Evolutionary conservation across 768 basidiomycete genomes (phyloP).

Genomic region (Hypholoma fasciculare): DNA sequence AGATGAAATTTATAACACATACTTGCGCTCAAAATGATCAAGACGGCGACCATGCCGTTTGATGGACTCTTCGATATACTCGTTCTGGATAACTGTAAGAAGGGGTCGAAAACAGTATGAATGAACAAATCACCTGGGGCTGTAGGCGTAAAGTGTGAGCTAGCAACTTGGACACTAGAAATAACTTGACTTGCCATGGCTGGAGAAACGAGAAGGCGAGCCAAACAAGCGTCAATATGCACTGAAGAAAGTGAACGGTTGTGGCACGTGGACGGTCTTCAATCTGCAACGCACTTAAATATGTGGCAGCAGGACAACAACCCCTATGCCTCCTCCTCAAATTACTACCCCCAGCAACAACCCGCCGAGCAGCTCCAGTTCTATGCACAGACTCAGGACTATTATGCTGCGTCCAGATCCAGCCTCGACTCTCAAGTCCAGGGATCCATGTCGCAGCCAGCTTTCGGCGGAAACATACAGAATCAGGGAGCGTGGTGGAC

Average conservation of each 20-base stretch:
- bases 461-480: conserved; percentile 76
- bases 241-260: not conserved
- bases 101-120: not conserved
- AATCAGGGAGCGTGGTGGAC: conserved; percentile 86
- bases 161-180: conserved; percentile 8
- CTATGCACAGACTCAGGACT: conserved; percentile 62
- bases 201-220: conserved; percentile 23
- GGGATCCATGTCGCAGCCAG: conserved; percentile 46
- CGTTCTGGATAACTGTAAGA: conserved; percentile 61
- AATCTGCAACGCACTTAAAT: conserved; percentile 5
- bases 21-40: conserved; percentile 97
- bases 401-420: conserved; percentile 65
- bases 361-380: conserved; percentile 70
- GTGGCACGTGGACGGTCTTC: conserved; percentile 31
- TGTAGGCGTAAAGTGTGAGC: conserved; percentile 26
- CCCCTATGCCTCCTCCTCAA: conserved; percentile 60
- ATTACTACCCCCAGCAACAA: conserved; percentile 52
- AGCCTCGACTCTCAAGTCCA: conserved; percentile 74
- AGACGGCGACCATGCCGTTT: conserved; percentile 94
- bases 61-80: conserved; percentile 99
- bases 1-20: conserved; percentile 28
- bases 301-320: conserved; percentile 80
- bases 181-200: conserved; percentile 39
- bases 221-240: conserved; percentile 31
- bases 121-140: conserved; percentile 59